A percentile compares a stretch with the other conserved stretches of the same genome.
Evolutionary conservation across 192 early-diverging fungal genomes (phyloP).

Genomic region (Haplosporangium gracile): DNA sequence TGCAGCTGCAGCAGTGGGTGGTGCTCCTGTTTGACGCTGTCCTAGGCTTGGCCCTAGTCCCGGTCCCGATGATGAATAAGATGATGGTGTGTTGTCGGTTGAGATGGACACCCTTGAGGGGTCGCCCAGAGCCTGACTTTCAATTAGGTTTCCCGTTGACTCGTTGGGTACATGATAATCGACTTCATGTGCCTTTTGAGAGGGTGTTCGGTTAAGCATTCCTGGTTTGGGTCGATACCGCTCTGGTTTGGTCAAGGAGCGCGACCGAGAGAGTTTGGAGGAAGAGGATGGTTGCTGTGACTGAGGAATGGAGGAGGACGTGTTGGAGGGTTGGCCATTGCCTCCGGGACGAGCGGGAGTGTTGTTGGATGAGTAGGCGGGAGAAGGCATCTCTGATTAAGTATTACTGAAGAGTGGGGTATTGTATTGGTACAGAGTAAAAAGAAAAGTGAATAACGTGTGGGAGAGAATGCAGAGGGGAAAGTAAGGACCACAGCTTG

Average conservation of each 20-base stretch:
- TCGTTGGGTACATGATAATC: slow-evolving; percentile 25
- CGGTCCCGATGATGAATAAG: neutral
- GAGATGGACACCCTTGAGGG: slow-evolving; percentile 1
- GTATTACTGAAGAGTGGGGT: neutral
- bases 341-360: neutral
- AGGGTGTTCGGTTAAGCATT: slow-evolving; percentile 58
- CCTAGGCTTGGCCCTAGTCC: neutral
- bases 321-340: neutral
- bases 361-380: neutral
- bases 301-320: neutral
- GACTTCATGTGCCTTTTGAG: slow-evolving; percentile 33
- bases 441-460: neutral
- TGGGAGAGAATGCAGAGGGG: neutral
- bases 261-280: slow-evolving; percentile 45
- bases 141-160: slow-evolving; percentile 44
- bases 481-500: neutral
- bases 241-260: slow-evolving; percentile 64
- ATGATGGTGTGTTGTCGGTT: neutral
- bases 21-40: slow-evolving; percentile 8
- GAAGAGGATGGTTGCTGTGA: neutral
- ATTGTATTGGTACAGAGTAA: neutral
- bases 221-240: slow-evolving; percentile 62
- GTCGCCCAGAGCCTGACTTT: neutral
- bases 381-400: slow-evolving; percentile 1
- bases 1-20: slow-evolving; percentile 34